Percentiles rank a stretch among this genome's conserved stretches.
Evolutionary conservation across 257 asterid genomes (phyloP).

Genomic region (Ehretia macrophylla): DNA sequence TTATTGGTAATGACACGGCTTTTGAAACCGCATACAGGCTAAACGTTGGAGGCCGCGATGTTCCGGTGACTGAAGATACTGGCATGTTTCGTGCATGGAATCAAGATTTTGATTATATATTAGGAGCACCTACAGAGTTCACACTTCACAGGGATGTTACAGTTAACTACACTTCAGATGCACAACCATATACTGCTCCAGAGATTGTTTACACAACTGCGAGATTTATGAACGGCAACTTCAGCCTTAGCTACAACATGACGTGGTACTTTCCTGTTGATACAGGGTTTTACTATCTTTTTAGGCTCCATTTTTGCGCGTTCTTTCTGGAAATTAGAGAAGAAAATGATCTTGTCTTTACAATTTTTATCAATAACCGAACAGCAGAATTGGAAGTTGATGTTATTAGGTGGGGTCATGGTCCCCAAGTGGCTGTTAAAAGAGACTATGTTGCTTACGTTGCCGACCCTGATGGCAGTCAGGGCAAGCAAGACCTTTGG

Average conservation of each 20-base stretch:
- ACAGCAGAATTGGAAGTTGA: slow-evolving; percentile 19
- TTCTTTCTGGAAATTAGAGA: slow-evolving; percentile 1
- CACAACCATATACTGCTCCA: slow-evolving; percentile 53
- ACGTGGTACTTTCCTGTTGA: slow-evolving; percentile 44
- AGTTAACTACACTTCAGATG: slow-evolving; percentile 13
- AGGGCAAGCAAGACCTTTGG: slow-evolving; percentile 15
- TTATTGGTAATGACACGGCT: too few species aligned
- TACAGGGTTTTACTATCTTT: slow-evolving; percentile 43
- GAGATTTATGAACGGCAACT: slow-evolving; percentile 12
- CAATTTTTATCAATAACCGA: slow-evolving; percentile 15
- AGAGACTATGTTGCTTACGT: slow-evolving; percentile 32
- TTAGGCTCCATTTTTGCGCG: slow-evolving; percentile 59
- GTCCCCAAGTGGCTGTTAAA: slow-evolving; percentile 28
- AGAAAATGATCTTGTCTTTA: slow-evolving; percentile 22
- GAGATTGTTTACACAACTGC: slow-evolving; percentile 28
- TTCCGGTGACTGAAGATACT: too few species aligned
- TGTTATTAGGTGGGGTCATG: slow-evolving; percentile 18
- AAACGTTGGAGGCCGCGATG: too few species aligned
- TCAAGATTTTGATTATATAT: too few species aligned
- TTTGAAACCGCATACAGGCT: too few species aligned
- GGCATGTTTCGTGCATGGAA: too few species aligned
- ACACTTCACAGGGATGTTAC: too few species aligned
- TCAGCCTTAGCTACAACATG: not conserved
- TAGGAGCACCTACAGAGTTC: too few species aligned
- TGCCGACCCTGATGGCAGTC: slow-evolving; percentile 10